These are phyloP conservation scores for Mycena rosella DNA, from an alignment of 768 basidiomycete species.

Conservation along the genomic window DNA sequence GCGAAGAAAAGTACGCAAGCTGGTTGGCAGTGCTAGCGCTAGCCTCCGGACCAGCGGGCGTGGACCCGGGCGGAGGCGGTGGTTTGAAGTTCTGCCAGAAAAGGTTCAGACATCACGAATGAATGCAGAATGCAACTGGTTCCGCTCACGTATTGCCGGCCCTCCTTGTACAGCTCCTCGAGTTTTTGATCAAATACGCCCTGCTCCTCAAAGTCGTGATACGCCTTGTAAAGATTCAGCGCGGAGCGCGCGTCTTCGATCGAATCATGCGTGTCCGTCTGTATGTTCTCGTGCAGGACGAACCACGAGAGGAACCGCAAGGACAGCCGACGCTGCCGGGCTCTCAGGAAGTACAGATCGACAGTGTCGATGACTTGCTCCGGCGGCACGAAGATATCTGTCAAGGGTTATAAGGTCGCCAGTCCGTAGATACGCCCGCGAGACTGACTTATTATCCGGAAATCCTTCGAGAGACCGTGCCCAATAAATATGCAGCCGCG, in stretches of 20 bases:
- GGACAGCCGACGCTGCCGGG: constrained; percentile 88
- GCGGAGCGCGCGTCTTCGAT: constrained; percentile 96
- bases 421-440: neutral
- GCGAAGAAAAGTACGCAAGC: constrained; percentile 25
- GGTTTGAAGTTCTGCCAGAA: constrained; percentile 67
- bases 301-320: constrained; percentile 96
- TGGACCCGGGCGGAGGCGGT: constrained; percentile 47
- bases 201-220: constrained; percentile 78
- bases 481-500: constrained; percentile 97
- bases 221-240: constrained; percentile 86
- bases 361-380: constrained; percentile 98
- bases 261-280: constrained; percentile 96
- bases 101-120: constrained; percentile 17
- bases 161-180: constrained; percentile 86
- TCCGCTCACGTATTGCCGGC: constrained; percentile 74
- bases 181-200: constrained; percentile 89
- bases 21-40: constrained; percentile 29
- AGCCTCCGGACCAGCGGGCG: constrained; percentile 2
- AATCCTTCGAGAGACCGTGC: constrained; percentile 97
- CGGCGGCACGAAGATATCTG: constrained; percentile 96
- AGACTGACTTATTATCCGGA: constrained; percentile 94
- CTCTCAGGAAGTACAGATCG: constrained; percentile 90
- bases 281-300: constrained; percentile 91
- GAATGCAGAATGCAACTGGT: neutral
- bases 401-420: neutral